Percentiles rank a stretch among this genome's conserved stretches.
phyloP scores from a whole-genome alignment of 768 basidiomycete genomes.

The Tricholoma hemisulphureum region DNA sequence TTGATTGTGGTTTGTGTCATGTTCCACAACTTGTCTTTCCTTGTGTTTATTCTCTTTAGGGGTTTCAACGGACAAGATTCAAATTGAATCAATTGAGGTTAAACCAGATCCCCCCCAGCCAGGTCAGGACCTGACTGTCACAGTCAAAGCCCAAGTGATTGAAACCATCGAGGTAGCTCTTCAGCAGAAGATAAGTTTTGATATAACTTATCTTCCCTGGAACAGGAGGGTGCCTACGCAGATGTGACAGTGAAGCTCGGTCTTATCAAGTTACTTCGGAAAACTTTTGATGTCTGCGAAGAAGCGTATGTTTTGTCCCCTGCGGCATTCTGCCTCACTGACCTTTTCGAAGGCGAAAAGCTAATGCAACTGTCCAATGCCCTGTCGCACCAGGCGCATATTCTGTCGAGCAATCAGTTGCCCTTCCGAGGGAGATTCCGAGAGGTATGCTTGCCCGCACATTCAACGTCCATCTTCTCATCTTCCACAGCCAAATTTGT shows the following conservation, averaged over 20 bases:
- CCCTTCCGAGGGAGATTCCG: slow-evolving; percentile 90
- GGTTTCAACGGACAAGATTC: slow-evolving; percentile 41
- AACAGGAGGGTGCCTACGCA: slow-evolving; percentile 86
- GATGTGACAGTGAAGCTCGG: slow-evolving; percentile 94
- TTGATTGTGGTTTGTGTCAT: slow-evolving; percentile 65
- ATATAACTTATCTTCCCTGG: background rate
- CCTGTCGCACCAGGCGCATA: slow-evolving; percentile 76
- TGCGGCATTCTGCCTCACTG: slow-evolving; percentile 4
- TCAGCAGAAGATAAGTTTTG: background rate
- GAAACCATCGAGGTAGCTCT: slow-evolving; percentile 62
- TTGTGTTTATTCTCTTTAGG: slow-evolving; percentile 37
- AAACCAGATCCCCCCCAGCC: slow-evolving; percentile 88
- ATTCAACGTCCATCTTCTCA: slow-evolving; percentile 1
- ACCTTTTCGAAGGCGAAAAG: slow-evolving; percentile 53
- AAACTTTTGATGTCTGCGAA: slow-evolving; percentile 84
- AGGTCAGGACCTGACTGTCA: slow-evolving; percentile 86
- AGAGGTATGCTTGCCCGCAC: slow-evolving; percentile 43
- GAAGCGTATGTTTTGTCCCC: slow-evolving; percentile 72
- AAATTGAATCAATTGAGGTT: slow-evolving; percentile 69
- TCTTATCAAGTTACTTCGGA: slow-evolving; percentile 81
- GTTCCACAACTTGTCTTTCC: background rate
- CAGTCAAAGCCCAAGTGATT: slow-evolving; percentile 59
- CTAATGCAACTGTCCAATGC: slow-evolving; percentile 77
- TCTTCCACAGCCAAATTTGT: slow-evolving; percentile 72
- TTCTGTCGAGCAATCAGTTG: slow-evolving; percentile 77